These are phyloP conservation scores for Durotheca rogersii DNA, from an alignment of 495 filamentous ascomycete genomes.

Conservation along the genomic window DNA sequence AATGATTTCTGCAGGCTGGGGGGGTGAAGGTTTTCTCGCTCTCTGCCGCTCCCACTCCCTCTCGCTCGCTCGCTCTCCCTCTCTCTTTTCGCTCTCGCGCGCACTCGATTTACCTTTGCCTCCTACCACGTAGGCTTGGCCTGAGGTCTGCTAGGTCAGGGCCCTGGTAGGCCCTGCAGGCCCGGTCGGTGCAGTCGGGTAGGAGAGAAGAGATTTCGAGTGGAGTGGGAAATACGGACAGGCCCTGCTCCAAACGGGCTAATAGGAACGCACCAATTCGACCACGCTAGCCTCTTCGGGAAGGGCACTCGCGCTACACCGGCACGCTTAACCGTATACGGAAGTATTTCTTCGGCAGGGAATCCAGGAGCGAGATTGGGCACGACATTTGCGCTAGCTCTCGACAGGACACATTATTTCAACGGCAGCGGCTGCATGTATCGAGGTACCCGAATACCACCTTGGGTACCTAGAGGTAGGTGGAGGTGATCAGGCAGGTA, in stretches of 20 bases:
- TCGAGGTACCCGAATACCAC: no score
- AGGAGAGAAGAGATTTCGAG: conserved; percentile 33
- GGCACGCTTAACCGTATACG: conserved; percentile 13
- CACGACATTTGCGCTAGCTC: conserved; percentile 19
- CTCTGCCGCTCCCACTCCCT: no score
- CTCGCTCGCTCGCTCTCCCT: no score
- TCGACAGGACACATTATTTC: neutral
- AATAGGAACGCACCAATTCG: conserved; percentile 22
- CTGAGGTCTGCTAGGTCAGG: conserved; percentile 14
- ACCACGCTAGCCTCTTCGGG: conserved; percentile 2
- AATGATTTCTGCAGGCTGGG: conserved; percentile 39
- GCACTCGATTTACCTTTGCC: no score
- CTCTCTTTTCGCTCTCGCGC: no score
- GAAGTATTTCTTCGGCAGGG: conserved; percentile 27
- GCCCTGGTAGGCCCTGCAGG: conserved; percentile 20
- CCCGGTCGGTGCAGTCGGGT: conserved; percentile 29
- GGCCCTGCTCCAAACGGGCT: conserved; percentile 14
- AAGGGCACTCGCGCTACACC: conserved; percentile 20
- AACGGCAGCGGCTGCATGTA: neutral
- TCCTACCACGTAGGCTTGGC: no score
- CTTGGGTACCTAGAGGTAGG: no score
- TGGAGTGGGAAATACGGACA: conserved; percentile 15
- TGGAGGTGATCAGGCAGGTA: no score
- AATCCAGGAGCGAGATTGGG: conserved; percentile 30
- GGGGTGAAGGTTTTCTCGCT: conserved; percentile 6